A percentile compares a stretch with the other conserved stretches of the same genome.
These are phyloP conservation scores for Boletus tomentosulus DNA, from an alignment of 768 basidiomycete species.

Conservation along the genomic window DNA sequence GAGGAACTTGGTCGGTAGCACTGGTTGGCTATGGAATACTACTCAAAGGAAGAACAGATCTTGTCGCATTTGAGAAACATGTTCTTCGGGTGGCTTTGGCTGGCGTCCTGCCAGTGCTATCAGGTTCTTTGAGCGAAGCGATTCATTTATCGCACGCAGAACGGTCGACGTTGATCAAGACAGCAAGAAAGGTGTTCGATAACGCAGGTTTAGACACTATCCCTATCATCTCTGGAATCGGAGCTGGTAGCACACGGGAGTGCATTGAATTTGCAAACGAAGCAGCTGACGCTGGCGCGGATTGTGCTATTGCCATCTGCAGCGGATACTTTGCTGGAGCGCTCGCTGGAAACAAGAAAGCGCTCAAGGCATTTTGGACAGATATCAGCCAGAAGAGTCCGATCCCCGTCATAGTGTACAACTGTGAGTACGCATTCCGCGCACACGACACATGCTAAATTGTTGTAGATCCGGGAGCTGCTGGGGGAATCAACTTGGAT, in stretches of 20 bases:
- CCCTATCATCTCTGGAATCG: conserved; percentile 80
- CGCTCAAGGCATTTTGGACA: conserved; percentile 74
- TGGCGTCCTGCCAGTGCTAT: conserved; percentile 67
- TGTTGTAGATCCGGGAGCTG: conserved; percentile 73
- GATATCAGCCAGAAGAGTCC: conserved; percentile 78
- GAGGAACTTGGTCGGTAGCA: conserved; percentile 75
- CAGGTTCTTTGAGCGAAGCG: conserved; percentile 86
- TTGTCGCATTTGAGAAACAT: conserved; percentile 65
- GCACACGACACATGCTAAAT: conserved; percentile 1
- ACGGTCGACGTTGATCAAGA: conserved; percentile 57
- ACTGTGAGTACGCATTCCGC: conserved; percentile 48
- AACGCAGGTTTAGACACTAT: conserved; percentile 49
- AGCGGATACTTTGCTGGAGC: conserved; percentile 86
- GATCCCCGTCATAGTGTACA: conserved; percentile 86
- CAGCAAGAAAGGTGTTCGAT: conserved; percentile 71
- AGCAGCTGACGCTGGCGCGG: conserved; percentile 82
- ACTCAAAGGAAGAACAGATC: conserved; percentile 36
- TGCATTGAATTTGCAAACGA: conserved; percentile 71
- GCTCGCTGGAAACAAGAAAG: conserved; percentile 53
- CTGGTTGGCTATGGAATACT: conserved; percentile 4
- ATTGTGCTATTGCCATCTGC: conserved; percentile 80
- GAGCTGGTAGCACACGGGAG: conserved; percentile 78
- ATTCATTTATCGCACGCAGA: conserved; percentile 68
- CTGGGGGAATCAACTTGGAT: conserved; percentile 87
- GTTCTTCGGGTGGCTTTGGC: conserved; percentile 58